Conservation (phyloP, 148 eudicot species). For the Rhododendron molle region DNA sequence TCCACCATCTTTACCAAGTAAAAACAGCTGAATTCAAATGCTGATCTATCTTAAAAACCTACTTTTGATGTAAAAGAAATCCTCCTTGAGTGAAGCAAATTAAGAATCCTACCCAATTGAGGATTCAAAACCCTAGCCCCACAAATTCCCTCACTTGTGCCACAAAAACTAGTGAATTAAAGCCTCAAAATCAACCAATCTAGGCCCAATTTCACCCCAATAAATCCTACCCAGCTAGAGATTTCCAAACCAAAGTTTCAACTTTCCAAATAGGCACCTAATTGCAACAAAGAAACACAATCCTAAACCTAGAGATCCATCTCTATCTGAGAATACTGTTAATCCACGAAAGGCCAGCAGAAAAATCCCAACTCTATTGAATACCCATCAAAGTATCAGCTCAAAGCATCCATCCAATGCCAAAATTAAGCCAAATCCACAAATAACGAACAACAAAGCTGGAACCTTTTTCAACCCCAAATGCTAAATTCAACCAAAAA, state of each 20-base stretch:
- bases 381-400: constrained; percentile 20
- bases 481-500: background rate
- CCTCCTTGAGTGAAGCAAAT: background rate
- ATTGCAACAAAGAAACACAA: background rate
- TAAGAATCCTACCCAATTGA: constrained; percentile 4
- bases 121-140: background rate
- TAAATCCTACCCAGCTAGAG: background rate
- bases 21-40: constrained; percentile 10
- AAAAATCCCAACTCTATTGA: constrained; percentile 22
- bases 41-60: background rate
- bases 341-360: background rate
- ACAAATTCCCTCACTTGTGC: background rate
- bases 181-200: background rate
- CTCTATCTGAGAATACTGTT: background rate
- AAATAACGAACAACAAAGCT: background rate
- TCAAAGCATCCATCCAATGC: background rate
- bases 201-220: background rate
- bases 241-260: background rate
- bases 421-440: background rate
- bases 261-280: background rate
- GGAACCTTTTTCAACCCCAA: background rate
- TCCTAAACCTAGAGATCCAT: background rate
- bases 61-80: background rate
- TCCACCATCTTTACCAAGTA: constrained; percentile 58
- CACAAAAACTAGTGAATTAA: background rate